Conservation (phyloP, 345 rosid genomes). For the Acer negundo region DNA sequence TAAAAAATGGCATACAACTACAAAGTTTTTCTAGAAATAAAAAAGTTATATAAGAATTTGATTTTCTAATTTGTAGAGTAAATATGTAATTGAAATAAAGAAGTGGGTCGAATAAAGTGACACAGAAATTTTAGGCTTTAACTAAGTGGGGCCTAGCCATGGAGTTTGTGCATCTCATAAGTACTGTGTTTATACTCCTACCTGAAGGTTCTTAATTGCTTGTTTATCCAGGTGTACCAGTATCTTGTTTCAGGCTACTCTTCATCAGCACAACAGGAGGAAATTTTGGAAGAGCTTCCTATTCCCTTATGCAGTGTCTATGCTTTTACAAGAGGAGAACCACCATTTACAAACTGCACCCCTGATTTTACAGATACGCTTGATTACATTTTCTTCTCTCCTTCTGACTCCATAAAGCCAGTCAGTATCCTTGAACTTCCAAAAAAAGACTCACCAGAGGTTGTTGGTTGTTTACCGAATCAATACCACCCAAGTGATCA, state of each 20-base stretch:
- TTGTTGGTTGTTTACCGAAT: conserved; percentile 76
- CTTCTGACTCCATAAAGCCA: conserved; percentile 58
- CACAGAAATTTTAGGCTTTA: not conserved
- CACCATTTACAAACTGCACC: conserved; percentile 86
- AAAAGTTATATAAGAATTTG: not conserved
- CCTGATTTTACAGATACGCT: conserved; percentile 79
- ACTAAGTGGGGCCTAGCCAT: not conserved
- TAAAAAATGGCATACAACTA: not conserved
- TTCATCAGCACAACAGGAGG: conserved; percentile 25
- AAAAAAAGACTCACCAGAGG: conserved; percentile 53
- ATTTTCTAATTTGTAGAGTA: not conserved
- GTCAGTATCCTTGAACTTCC: conserved; percentile 71
- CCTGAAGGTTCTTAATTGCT: not conserved
- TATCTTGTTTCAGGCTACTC: conserved; percentile 66
- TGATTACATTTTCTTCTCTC: conserved; percentile 79
- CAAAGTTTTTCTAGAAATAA: too few relatives aligned
- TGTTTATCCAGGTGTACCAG: conserved; percentile 67
- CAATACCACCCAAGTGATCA: conserved; percentile 90
- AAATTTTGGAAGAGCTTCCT: conserved; percentile 55
- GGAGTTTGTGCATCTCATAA: not conserved
- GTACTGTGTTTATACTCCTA: not conserved
- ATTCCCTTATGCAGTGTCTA: conserved; percentile 68
- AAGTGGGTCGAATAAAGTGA: not conserved
- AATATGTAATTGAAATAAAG: not conserved
- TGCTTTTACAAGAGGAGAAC: conserved; percentile 74